These are phyloP conservation scores for Boletus barrowsii DNA, from an alignment of 768 basidiomycete genomes.

Conservation along the genomic window DNA sequence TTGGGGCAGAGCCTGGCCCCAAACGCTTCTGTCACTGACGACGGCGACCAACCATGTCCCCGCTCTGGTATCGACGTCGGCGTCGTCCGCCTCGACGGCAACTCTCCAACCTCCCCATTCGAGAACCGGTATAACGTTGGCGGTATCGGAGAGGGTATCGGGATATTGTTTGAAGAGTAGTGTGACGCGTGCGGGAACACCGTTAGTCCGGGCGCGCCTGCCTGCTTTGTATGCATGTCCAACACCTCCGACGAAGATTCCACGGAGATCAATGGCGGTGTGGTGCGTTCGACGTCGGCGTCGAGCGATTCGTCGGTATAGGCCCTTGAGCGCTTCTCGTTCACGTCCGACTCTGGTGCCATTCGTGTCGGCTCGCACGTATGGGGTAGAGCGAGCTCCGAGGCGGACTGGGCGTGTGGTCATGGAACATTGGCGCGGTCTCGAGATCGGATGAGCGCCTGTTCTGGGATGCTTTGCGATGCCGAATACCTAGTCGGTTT, in stretches of 20 bases:
- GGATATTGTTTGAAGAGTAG: constrained; percentile 52
- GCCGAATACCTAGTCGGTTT: constrained; percentile 70
- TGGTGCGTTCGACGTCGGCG: not conserved
- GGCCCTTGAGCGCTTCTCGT: constrained; percentile 9
- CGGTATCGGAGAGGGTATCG: constrained; percentile 56
- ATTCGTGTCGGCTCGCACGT: constrained; percentile 49
- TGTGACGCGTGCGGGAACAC: constrained; percentile 50
- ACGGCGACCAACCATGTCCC: not conserved
- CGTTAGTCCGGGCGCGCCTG: constrained; percentile 34
- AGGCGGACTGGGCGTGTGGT: constrained; percentile 61
- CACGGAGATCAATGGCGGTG: constrained; percentile 9
- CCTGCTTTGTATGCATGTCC: constrained; percentile 22
- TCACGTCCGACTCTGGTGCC: constrained; percentile 20
- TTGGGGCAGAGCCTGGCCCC: constrained; percentile 38
- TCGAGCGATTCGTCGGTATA: constrained; percentile 1
- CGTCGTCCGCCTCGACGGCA: constrained; percentile 11
- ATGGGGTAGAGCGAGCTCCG: constrained; percentile 47
- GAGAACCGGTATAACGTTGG: constrained; percentile 46
- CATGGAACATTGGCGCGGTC: constrained; percentile 68
- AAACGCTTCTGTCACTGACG: constrained; percentile 26
- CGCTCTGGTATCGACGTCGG: constrained; percentile 4
- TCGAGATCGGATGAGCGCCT: constrained; percentile 43
- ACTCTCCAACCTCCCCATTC: constrained; percentile 44
- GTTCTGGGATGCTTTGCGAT: constrained; percentile 52
- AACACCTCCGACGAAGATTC: constrained; percentile 10